Evolutionary conservation across 1,284 basidiomycete species (phyloP).

Genomic region (Mrakiaceae sp.): DNA sequence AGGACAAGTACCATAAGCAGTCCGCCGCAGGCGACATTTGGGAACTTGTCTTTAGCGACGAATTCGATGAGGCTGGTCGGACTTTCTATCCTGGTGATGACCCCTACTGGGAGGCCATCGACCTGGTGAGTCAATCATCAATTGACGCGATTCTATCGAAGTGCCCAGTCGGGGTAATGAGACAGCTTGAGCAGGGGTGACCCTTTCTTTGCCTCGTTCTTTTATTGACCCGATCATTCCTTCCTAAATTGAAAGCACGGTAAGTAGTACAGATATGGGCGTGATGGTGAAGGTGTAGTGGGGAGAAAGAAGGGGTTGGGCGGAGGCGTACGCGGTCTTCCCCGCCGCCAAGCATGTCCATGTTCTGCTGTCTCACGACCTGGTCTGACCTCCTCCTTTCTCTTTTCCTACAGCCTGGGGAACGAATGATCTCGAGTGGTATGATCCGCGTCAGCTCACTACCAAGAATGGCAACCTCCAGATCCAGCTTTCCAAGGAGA

Average conservation of each 20-base stretch:
- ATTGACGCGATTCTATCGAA: slow-evolving; percentile 43
- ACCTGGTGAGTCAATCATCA: slow-evolving; percentile 38
- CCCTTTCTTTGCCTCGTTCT: too few relatives aligned
- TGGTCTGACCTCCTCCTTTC: slow-evolving; percentile 21
- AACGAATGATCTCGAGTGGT: slow-evolving; percentile 22
- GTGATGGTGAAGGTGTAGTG: too few relatives aligned
- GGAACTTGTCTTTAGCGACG: slow-evolving; percentile 42
- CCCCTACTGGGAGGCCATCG: slow-evolving; percentile 38
- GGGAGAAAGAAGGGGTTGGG: slow-evolving; percentile 48
- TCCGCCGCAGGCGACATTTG: slow-evolving; percentile 33
- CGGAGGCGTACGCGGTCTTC: not conserved
- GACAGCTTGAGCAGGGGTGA: too few relatives aligned
- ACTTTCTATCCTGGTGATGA: slow-evolving; percentile 42
- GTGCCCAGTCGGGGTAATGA: too few relatives aligned
- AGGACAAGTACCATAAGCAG: slow-evolving; percentile 30
- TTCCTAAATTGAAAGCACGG: too few relatives aligned
- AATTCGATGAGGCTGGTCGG: slow-evolving; percentile 35
- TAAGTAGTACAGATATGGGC: too few relatives aligned
- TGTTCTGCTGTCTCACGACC: not conserved
- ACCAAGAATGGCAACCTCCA: slow-evolving; percentile 56
- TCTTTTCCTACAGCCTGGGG: slow-evolving; percentile 11
- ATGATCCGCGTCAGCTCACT: not conserved
- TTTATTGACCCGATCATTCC: too few relatives aligned
- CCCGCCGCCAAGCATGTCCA: not conserved
- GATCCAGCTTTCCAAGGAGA: slow-evolving; percentile 50